Evolutionary conservation across 805 yeast genomes (phyloP).

Genomic region (Saccharomycopsis selenospora): DNA sequence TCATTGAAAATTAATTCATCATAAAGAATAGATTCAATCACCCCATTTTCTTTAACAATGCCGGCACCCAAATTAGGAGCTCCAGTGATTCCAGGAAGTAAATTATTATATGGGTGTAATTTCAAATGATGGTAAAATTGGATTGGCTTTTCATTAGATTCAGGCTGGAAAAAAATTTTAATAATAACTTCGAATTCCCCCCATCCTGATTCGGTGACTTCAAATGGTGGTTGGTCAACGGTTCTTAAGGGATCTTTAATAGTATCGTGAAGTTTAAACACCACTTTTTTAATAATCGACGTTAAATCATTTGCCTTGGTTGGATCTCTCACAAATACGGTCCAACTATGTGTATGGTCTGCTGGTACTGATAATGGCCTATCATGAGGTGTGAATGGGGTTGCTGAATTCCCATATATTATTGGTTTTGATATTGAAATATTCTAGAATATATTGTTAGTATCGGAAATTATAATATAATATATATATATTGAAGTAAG

Average conservation of each 20-base stretch:
- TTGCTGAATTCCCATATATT: constrained; percentile 73
- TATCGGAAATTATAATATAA: not conserved
- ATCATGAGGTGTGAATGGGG: constrained; percentile 47
- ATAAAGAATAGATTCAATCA: constrained; percentile 57
- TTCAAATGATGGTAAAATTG: constrained; percentile 83
- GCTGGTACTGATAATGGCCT: constrained; percentile 59
- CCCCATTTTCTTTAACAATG: constrained; percentile 26
- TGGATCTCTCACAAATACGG: constrained; percentile 82
- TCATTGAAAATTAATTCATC: constrained; percentile 94
- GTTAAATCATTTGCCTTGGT: constrained; percentile 67
- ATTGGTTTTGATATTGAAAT: constrained; percentile 72
- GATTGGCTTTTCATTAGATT: constrained; percentile 80
- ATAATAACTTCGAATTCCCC: constrained; percentile 95
- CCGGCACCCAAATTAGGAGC: constrained; percentile 24
- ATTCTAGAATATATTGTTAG: constrained; percentile 35
- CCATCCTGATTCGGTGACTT: constrained; percentile 98
- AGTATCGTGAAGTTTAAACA: constrained; percentile 92
- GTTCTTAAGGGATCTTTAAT: constrained; percentile 82
- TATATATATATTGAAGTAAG: too few relatives aligned
- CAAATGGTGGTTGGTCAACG: constrained; percentile 85
- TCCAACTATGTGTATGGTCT: constrained; percentile 96
- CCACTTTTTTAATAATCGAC: constrained; percentile 79
- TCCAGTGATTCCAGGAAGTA: constrained; percentile 28
- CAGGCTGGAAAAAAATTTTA: constrained; percentile 79
- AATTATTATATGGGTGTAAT: constrained; percentile 71